Conservation (phyloP, 2,329 filamentous ascomycete species). For the Trichoderma afroharzianum region DNA sequence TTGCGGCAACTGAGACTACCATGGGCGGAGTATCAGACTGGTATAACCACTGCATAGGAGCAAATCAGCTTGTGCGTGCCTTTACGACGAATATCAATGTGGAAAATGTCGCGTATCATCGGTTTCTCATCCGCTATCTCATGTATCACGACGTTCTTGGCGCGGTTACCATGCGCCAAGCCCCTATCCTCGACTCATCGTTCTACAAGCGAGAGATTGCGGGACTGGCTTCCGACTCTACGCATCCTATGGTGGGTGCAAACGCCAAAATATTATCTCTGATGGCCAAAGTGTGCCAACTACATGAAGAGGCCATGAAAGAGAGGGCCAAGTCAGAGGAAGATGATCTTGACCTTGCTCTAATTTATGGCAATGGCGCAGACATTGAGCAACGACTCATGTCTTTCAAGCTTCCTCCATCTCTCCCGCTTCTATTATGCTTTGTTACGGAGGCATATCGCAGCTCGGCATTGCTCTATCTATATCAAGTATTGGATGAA, state of each 20-base stretch:
- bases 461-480: neutral
- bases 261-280: neutral
- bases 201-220: neutral
- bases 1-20: neutral
- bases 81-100: neutral
- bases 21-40: neutral
- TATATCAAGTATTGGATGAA: neutral
- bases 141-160: neutral
- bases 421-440: neutral
- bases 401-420: neutral
- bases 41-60: neutral
- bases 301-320: neutral
- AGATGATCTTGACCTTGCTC: neutral
- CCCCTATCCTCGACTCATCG: neutral
- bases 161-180: neutral
- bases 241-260: neutral
- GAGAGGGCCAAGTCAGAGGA: neutral
- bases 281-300: neutral
- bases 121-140: neutral
- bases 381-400: neutral
- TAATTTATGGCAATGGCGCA: neutral
- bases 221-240: neutral
- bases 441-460: neutral
- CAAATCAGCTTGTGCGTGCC: neutral
- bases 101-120: neutral